Base-by-base conservation (phyloP, 1,284 basidiomycete genomes). In the Cerioporus squamosus region DNA sequence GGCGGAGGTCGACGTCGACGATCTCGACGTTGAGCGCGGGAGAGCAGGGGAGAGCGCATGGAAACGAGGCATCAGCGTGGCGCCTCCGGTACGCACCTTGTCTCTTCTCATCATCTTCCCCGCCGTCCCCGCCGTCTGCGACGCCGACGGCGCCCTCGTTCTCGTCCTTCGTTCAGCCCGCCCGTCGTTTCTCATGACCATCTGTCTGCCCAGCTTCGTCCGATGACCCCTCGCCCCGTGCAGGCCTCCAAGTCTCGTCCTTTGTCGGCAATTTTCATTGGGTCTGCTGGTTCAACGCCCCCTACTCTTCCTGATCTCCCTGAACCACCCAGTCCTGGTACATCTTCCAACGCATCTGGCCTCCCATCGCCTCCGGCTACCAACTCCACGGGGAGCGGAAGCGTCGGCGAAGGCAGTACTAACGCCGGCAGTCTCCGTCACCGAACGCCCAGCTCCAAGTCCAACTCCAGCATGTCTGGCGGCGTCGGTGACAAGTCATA, bases 351-450 rank as follows among this genome's bases (percentile, higher is more conserved):
- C 61, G 76, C 79, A 59, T 88, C 87, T 10, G 89, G 90, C 8
- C 72, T 92, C 6, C 90, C 90, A 2, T 91, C 88, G 17, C 90
- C 90, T 1, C 90, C 90, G 43, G 90, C 88, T 39, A 89, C 90
- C 23, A 91, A 91, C 68, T 91, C 89, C 18, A 90, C 89, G 2
- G 89, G 88, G 24, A 90, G 89, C 70, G 88, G 88, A 49, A 90
- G 89, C 67, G 84, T 84, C 2, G 87, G 85, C 50, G 85, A 87
- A 59, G 78, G 77, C 57, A 85, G 81, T 65, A 79, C 81, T 29
- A 79, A 77, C 60, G 70, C 77, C 40, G 80, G 84, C 59, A 79
- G 78, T 66, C 61, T 79, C 60, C 77, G 81, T 62, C 72, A 73
- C 57, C 75, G 78, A 53, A 71, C 71, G 23, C 72, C 75, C 49